Conservation (phyloP, 257 asterid genomes). For the Solanum sejunctum region DNA sequence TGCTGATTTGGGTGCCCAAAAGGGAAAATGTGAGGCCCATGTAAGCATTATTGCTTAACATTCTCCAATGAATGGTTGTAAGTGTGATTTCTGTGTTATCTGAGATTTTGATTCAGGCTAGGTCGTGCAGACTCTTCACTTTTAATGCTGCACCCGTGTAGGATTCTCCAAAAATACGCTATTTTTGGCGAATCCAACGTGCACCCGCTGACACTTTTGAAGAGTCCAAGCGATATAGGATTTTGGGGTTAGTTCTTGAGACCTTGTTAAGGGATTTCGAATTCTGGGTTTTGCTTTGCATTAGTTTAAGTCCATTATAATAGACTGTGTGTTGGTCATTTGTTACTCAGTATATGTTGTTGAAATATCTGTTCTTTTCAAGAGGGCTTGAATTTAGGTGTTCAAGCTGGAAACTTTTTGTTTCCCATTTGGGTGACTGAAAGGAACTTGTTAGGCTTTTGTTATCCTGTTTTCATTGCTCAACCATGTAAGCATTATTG, state of each 20-base stretch:
- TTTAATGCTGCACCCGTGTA: too few species aligned
- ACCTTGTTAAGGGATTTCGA: not conserved
- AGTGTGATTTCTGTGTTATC: not conserved
- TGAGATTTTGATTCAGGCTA: not conserved
- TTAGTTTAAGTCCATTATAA: not conserved
- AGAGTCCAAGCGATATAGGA: too few species aligned
- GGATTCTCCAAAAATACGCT: too few species aligned
- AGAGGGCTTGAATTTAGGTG: not conserved
- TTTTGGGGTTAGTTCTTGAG: not conserved
- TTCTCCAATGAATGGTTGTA: not conserved
- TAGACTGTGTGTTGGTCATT: not conserved
- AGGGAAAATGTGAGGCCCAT: not conserved
- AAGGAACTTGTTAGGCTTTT: not conserved
- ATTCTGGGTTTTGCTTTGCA: not conserved
- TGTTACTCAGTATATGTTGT: not conserved
- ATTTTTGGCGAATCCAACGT: too few species aligned
- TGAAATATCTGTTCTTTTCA: not conserved
- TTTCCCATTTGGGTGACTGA: not conserved
- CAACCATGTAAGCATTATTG: not conserved
- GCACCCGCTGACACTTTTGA: too few species aligned
- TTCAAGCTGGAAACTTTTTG: not conserved
- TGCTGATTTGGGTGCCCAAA: not conserved
- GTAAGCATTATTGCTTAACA: not conserved
- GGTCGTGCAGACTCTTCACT: too few species aligned
- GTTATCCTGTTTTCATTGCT: not conserved